These are phyloP conservation scores for Halenospora varia DNA, from an alignment of 495 filamentous ascomycete genomes.

Conservation along the genomic window DNA sequence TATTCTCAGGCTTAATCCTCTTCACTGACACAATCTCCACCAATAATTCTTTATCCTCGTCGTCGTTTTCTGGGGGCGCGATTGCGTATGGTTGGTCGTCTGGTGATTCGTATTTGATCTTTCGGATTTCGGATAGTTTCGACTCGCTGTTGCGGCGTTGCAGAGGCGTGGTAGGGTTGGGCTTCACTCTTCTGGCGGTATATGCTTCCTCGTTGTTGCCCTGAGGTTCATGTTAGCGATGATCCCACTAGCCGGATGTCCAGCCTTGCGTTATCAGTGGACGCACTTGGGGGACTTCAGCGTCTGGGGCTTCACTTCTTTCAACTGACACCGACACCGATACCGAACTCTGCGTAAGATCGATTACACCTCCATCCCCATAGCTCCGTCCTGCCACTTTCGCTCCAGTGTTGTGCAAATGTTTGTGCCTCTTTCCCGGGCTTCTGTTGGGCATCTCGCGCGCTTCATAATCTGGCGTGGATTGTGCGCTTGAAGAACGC, in stretches of 20 bases:
- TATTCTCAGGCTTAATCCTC: constrained; percentile 7
- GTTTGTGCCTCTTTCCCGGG: constrained; percentile 3
- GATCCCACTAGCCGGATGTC: background rate
- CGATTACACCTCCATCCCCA: background rate
- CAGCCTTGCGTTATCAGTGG: background rate
- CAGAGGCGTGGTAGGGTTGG: too few species aligned
- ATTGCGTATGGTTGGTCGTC: too few species aligned
- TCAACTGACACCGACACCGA: background rate
- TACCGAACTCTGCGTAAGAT: background rate
- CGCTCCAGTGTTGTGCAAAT: background rate
- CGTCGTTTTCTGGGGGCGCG: background rate
- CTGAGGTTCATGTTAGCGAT: background rate
- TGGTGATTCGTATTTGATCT: too few species aligned
- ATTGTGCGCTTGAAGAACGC: background rate
- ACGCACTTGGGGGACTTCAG: constrained; percentile 4
- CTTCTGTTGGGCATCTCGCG: constrained; percentile 2
- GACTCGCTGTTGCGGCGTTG: background rate
- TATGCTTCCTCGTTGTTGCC: background rate
- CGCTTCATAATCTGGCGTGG: constrained; percentile 4
- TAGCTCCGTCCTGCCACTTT: background rate
- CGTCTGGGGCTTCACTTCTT: background rate
- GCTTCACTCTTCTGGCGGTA: background rate
- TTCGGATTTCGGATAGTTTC: too few species aligned
- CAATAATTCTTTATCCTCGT: too few species aligned
- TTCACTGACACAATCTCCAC: constrained; percentile 8